Base-by-base conservation (phyloP, 495 filamentous ascomycete species). In the Viridothelium virens region DNA sequence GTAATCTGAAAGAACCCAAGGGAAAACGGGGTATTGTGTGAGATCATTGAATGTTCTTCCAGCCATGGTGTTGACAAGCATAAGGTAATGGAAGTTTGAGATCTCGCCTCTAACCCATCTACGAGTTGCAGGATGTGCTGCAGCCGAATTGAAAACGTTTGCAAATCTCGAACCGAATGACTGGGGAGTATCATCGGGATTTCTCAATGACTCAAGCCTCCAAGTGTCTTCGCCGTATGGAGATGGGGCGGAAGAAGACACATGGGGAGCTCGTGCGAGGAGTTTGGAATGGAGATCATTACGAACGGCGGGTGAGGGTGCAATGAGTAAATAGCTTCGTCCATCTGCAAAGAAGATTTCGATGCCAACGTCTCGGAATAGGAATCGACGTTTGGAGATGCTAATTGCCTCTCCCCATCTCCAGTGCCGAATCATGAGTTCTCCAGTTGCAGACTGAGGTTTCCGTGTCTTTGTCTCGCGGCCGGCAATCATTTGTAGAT, bases 301-400 rank as follows among this genome's bases (percentile, higher is more conserved):
- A 71, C 95, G 84, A 66, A 85, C 81, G 46, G 78, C 74, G 0
- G 86, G 80, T 41, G 88, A 89, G 53, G 89, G 87, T 2, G 91
- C 87, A 0, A 92, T 96, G 38, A 98, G 76, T 36, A 98, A 82
- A 74, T 96, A 98, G 77, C 95, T 98, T 56, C 90, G 86, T 11
- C 94, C 94, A 78, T 98, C 95, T 0, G 91, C 89, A 74, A 98
- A 98, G 79, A 98, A 98, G 2, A 97, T 82, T 73, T 98, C 94
- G 38, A 97, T 85, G 0, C 90, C 92, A 46, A 97, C 94, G 74
- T 97, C 94, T 34, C 94, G 89, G 76, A 96, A 96, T 1, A 98
- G 79, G 76, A 97, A 98, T 34, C 92, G 87, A 14, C 94, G 84
- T 76, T 97, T 97, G 14, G 92, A 97, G n/a, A 97, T 89, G 76